Evolutionary conservation across 2,329 filamentous ascomycete genomes (phyloP).

Genomic region (Magnaporthiopsis incrustans): DNA sequence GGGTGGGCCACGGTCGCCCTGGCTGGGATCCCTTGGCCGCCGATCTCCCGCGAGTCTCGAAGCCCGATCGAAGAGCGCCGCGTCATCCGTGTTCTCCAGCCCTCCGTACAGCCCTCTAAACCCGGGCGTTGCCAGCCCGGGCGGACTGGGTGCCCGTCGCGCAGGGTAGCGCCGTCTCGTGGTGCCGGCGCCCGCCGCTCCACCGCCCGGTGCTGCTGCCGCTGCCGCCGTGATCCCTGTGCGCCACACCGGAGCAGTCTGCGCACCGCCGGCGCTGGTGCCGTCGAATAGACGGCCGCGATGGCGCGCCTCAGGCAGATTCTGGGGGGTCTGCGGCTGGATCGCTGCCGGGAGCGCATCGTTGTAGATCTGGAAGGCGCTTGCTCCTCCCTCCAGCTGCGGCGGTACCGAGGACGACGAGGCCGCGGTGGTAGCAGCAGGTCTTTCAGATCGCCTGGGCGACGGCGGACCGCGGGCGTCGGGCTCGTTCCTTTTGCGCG

Average conservation of each 20-base stretch:
- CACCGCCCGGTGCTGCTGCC: background rate
- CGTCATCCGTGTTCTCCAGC: constrained; percentile 38
- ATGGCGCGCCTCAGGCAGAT: constrained; percentile 41
- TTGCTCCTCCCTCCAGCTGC: constrained; percentile 5
- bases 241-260: constrained; percentile 31
- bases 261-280: constrained; percentile 23
- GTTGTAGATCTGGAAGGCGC: constrained; percentile 34
- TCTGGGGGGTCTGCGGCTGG: constrained; percentile 42
- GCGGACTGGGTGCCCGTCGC: constrained; percentile 25
- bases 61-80: constrained; percentile 24
- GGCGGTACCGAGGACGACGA: background rate
- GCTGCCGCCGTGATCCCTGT: background rate
- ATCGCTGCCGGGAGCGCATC: constrained; percentile 32
- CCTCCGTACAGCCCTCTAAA: constrained; percentile 40
- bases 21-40: background rate
- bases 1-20: background rate
- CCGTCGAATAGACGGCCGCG: constrained; percentile 26
- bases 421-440: background rate
- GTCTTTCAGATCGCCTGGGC: background rate
- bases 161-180: constrained; percentile 8
- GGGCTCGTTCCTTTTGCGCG: background rate
- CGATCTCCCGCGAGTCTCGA: constrained; percentile 8
- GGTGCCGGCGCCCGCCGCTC: constrained; percentile 14
- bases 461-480: background rate
- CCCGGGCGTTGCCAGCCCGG: constrained; percentile 32